These are phyloP conservation scores for Arthrobotrys megalospora DNA, from an alignment of 2,329 filamentous ascomycete genomes.

Conservation along the genomic window DNA sequence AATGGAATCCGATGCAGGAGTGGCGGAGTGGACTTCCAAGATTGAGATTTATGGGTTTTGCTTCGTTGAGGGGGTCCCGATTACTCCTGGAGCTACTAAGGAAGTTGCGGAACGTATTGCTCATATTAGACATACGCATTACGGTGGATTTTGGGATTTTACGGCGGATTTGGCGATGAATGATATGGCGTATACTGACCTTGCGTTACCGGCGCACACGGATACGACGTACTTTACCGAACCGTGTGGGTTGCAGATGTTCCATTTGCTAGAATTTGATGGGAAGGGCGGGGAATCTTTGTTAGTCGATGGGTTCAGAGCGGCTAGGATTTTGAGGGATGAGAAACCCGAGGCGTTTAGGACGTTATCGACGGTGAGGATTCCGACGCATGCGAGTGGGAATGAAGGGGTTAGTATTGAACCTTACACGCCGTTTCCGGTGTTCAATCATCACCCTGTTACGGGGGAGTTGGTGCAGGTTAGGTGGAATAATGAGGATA, in stretches of 20 bases:
- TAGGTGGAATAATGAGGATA: constrained; percentile 94
- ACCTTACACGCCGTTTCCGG: constrained; percentile 79
- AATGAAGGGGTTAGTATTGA: constrained; percentile 86
- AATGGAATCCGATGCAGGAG: constrained; percentile 73
- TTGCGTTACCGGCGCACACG: constrained; percentile 86
- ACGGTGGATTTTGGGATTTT: constrained; percentile 90
- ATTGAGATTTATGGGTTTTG: constrained; percentile 78
- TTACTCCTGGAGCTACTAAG: constrained; percentile 79
- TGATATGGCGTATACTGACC: constrained; percentile 91
- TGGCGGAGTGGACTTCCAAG: constrained; percentile 76
- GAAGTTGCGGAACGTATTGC: constrained; percentile 83
- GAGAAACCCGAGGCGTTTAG: constrained; percentile 74
- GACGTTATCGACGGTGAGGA: constrained; percentile 72
- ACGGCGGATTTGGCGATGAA: constrained; percentile 88
- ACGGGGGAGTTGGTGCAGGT: constrained; percentile 74
- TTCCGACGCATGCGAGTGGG: constrained; percentile 88
- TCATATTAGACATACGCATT: constrained; percentile 91
- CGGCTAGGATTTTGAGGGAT: constrained; percentile 74
- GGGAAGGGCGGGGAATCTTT: constrained; percentile 81
- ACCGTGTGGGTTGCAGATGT: constrained; percentile 89
- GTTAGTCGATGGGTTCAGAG: constrained; percentile 88
- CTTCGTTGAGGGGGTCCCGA: constrained; percentile 80
- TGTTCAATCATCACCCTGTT: constrained; percentile 75
- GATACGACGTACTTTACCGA: constrained; percentile 98
- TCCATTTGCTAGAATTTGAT: constrained; percentile 89